These are phyloP conservation scores for Beta corolliflora DNA, from an alignment of 179 eudicot genomes.

Conservation along the genomic window DNA sequence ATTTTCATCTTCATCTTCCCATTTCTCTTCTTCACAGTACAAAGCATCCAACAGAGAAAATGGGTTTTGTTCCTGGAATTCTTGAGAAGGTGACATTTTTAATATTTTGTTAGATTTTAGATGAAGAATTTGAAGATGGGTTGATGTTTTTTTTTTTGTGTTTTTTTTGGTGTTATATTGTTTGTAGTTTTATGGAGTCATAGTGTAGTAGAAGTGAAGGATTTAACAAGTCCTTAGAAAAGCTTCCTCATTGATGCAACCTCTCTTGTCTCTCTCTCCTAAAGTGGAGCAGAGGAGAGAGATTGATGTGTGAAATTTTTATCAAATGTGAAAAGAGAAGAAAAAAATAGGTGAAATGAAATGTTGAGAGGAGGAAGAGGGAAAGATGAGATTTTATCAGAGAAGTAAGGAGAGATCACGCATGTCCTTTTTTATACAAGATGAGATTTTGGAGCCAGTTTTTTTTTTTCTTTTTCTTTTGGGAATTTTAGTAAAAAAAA, in stretches of 20 bases:
- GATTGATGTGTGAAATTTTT: conserved; percentile 15
- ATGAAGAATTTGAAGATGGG: not conserved
- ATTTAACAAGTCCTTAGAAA: conserved; percentile 11
- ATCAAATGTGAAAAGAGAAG: not conserved
- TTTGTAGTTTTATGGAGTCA: not conserved
- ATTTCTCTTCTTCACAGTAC: conserved; percentile 64
- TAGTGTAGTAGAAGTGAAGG: not conserved
- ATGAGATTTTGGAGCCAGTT: conserved; percentile 12
- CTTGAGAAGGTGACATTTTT: conserved; percentile 49
- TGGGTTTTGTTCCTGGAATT: conserved; percentile 36
- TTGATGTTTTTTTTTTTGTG: not conserved
- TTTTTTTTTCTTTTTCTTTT: not conserved
- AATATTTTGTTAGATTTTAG: not conserved
- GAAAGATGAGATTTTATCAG: conserved; percentile 28
- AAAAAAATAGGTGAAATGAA: not conserved
- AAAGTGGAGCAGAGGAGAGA: conserved; percentile 30
- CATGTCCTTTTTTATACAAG: conserved; percentile 34
- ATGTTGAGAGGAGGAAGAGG: not conserved
- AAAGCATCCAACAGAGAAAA: conserved; percentile 53
- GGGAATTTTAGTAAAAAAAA: not conserved
- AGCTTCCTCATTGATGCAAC: conserved; percentile 14
- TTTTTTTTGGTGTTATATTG: not conserved
- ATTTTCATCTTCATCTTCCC: conserved; percentile 31
- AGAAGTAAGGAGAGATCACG: conserved; percentile 25
- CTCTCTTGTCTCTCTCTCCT: conserved; percentile 8